These are phyloP conservation scores for Podospora pseudopauciseta DNA, from an alignment of 495 filamentous ascomycete genomes.

Conservation along the genomic window DNA sequence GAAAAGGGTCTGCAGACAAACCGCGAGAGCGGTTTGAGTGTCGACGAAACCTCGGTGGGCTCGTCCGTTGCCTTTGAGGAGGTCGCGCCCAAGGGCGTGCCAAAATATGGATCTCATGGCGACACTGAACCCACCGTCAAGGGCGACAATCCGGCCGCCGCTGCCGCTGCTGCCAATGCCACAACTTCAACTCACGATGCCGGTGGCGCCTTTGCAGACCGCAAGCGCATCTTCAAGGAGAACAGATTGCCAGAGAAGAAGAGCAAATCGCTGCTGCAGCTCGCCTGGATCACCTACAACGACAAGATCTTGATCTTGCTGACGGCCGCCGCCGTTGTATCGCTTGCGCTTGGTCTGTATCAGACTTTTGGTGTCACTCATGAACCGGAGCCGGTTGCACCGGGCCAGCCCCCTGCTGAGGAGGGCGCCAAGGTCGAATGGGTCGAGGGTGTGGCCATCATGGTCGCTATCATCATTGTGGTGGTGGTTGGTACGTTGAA, in stretches of 20 bases:
- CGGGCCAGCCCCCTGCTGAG: neutral
- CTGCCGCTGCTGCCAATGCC: slow-evolving; percentile 5
- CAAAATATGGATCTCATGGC: slow-evolving; percentile 31
- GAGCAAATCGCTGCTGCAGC: slow-evolving; percentile 62
- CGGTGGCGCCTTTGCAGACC: slow-evolving; percentile 52
- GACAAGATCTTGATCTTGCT: slow-evolving; percentile 79
- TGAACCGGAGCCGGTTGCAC: slow-evolving; percentile 18
- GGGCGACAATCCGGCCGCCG: slow-evolving; percentile 15
- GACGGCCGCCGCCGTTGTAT: slow-evolving; percentile 67
- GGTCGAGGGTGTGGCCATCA: slow-evolving; percentile 78
- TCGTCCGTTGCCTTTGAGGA: slow-evolving; percentile 60
- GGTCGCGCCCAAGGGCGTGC: slow-evolving; percentile 32
- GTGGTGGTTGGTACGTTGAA: slow-evolving; percentile 70
- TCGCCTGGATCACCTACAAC: slow-evolving; percentile 83
- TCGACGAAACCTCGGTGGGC: slow-evolving; percentile 58
- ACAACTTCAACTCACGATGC: slow-evolving; percentile 9
- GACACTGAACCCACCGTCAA: slow-evolving; percentile 23
- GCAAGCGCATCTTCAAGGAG: slow-evolving; percentile 63
- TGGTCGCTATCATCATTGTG: slow-evolving; percentile 72
- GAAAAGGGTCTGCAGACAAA: slow-evolving; percentile 66
- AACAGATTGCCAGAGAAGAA: slow-evolving; percentile 75
- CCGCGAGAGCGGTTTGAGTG: slow-evolving; percentile 58
- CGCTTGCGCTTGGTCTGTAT: slow-evolving; percentile 72
- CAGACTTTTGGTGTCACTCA: slow-evolving; percentile 53
- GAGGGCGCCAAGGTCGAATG: slow-evolving; percentile 61